Base-by-base conservation (phyloP, 2,329 filamentous ascomycete species). In the Gnomoniopsis smithogilvyi region DNA sequence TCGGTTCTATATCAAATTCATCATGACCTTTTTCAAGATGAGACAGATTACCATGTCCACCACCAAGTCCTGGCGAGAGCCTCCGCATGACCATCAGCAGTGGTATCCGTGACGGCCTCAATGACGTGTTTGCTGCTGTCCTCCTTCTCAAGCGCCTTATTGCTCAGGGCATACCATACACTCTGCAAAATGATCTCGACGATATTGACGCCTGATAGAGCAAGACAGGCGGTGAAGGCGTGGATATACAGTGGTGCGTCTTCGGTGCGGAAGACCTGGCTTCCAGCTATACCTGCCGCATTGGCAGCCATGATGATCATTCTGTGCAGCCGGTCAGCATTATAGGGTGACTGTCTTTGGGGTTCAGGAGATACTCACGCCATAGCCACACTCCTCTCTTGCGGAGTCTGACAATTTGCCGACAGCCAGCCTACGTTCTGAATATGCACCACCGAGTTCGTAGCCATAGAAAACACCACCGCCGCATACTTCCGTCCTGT, bases 291-390 rank as follows among this genome's bases (percentile, higher is more conserved):
- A 24, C 82, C 82, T 0, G 82, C 82, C 26, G 80, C 80, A 63
- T 87, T 87, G 51, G 82, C 83, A n/a, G 79, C 79, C 82, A 85
- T 85, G 62, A 86, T 83, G 52, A 85, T 75, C 70, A 77, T 80
- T 33, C 22, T 49, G 14, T 26, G 7, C 34, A 15, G 65, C 83
- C 83, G 2, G 79, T 76, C 1, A 85, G 71, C 0, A 81, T 84
- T 67, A 86, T 74, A 82, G 83, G 86, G 1, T 82, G 78, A 52
- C 86, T 83, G 65, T 86, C 43, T 33, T 14, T 6, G 3, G 19
- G 19, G 26, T 3, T 3, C 17, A 19, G 7, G 12, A 43, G n/a
- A 36, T 14, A 49, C 81, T 78, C 80, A 74, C 15, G 83, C 81
- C 83, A 86, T 85, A 15, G 82, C 80, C 0, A 86, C 71, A 1